A percentile compares a stretch with the other conserved stretches of the same genome.
These are phyloP conservation scores for Picea abies DNA, from an alignment of 83 land plant genomes.

Conservation along the genomic window DNA sequence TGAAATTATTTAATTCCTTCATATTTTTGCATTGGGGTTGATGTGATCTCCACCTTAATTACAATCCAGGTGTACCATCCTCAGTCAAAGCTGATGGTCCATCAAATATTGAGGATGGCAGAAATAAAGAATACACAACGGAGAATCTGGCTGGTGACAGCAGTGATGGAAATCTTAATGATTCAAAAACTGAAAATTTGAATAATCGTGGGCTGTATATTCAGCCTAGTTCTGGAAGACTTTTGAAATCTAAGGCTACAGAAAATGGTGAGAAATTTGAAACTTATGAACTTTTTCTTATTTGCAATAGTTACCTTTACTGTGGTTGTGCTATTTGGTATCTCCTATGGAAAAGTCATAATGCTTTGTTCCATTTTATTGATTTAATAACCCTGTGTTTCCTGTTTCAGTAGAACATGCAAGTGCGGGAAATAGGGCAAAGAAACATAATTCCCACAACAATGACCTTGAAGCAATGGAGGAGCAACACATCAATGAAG, in stretches of 20 bases:
- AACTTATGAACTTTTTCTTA: neutral
- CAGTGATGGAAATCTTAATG: neutral
- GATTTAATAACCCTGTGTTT: neutral
- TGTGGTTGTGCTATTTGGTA: neutral
- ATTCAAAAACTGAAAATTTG: neutral
- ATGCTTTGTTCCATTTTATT: neutral
- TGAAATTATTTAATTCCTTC: neutral
- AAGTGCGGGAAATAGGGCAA: neutral
- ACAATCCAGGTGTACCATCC: neutral
- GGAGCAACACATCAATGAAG: neutral
- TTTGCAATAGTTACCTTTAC: neutral
- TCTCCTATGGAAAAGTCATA: neutral
- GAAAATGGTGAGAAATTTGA: neutral
- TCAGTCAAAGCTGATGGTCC: neutral
- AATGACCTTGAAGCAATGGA: slow-evolving; percentile 10
- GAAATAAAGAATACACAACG: neutral
- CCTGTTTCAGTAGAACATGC: neutral
- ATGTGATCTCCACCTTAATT: neutral
- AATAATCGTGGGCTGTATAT: neutral
- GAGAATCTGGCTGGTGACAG: neutral
- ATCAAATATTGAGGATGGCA: slow-evolving; percentile 1
- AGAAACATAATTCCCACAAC: neutral
- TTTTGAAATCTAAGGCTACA: neutral
- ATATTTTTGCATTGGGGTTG: neutral
- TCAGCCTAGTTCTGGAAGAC: neutral